Percentiles rank a stretch among this genome's conserved stretches.
Evolutionary conservation across 1,139 yeast species (phyloP).

Genomic region (Hyphopichia wangnamkhiaoensis): DNA sequence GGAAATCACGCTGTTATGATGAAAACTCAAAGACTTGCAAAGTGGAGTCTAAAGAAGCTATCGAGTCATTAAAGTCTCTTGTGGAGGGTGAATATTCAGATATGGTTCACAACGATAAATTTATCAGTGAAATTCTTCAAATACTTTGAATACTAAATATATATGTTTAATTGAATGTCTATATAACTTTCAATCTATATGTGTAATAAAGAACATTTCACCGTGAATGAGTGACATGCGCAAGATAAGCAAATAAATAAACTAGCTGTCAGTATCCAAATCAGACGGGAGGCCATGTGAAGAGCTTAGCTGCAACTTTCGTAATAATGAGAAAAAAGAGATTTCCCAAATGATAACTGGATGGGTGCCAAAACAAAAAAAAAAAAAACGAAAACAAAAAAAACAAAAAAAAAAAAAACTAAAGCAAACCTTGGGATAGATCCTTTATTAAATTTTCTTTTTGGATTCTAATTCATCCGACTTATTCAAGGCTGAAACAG

Average conservation of each 20-base stretch:
- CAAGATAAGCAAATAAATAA: no score
- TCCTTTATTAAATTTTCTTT: slow-evolving; percentile 1
- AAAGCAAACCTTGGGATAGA: neutral
- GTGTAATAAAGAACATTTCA: no score
- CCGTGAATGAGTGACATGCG: no score
- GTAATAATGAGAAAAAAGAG: no score
- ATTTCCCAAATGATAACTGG: no score
- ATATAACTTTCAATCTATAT: no score
- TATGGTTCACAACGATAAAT: slow-evolving; percentile 32
- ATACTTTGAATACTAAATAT: slow-evolving; percentile 21
- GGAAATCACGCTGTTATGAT: slow-evolving; percentile 56
- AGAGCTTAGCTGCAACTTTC: no score
- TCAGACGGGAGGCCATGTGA: no score
- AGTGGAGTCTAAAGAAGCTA: slow-evolving; percentile 33
- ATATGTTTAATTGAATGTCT: no score
- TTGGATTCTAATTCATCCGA: slow-evolving; percentile 14
- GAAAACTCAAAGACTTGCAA: slow-evolving; percentile 31
- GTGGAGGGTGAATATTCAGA: slow-evolving; percentile 26
- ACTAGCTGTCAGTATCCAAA: no score
- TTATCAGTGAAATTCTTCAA: slow-evolving; percentile 42
- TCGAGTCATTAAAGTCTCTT: slow-evolving; percentile 38
- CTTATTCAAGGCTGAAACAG: slow-evolving; percentile 21
- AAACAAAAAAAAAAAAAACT: neutral
- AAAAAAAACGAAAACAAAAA: neutral
- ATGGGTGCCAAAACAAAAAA: no score